Evolutionary conservation across 805 yeast genomes (phyloP).

Genomic region (Diddensiella caesifluorescens): DNA sequence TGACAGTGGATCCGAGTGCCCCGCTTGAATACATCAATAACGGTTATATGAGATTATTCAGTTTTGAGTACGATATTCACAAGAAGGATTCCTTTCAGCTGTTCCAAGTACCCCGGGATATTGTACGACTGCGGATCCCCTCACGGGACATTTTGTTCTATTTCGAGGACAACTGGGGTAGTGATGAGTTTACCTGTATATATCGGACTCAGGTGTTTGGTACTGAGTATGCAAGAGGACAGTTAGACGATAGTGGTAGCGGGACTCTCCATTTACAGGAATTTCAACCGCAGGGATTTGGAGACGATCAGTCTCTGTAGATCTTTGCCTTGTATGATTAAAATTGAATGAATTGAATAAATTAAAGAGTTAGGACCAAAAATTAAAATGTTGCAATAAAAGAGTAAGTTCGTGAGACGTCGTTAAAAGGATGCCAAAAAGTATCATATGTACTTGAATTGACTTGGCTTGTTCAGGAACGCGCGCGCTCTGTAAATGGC

Average conservation of each 20-base stretch:
- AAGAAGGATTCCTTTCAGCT: conserved; percentile 21
- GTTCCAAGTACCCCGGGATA: conserved; percentile 19
- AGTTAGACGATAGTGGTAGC: neutral
- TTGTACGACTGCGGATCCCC: conserved; percentile 10
- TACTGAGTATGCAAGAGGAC: neutral
- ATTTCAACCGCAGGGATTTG: too few species aligned
- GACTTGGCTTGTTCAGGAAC: conserved; percentile 17
- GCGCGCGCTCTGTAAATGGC: conserved; percentile 22
- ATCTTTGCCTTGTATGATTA: too few species aligned
- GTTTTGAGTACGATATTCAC: conserved; percentile 22
- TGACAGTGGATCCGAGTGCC: neutral
- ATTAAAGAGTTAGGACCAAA: too few species aligned
- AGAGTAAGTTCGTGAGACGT: too few species aligned
- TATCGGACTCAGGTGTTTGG: conserved; percentile 31
- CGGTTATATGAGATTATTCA: conserved; percentile 22
- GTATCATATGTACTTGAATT: conserved; percentile 11
- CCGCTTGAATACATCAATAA: neutral
- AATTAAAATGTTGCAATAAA: too few species aligned
- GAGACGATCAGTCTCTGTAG: too few species aligned
- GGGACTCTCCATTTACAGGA: neutral
- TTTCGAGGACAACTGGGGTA: conserved; percentile 32
- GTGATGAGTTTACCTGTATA: conserved; percentile 28
- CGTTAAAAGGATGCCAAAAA: too few species aligned
- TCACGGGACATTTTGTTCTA: conserved; percentile 22
- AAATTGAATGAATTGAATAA: too few species aligned